Evolutionary conservation across 768 basidiomycete species (phyloP), one percentile per base, ranked within the genome.

Genomic region (Chiua virens): DNA sequence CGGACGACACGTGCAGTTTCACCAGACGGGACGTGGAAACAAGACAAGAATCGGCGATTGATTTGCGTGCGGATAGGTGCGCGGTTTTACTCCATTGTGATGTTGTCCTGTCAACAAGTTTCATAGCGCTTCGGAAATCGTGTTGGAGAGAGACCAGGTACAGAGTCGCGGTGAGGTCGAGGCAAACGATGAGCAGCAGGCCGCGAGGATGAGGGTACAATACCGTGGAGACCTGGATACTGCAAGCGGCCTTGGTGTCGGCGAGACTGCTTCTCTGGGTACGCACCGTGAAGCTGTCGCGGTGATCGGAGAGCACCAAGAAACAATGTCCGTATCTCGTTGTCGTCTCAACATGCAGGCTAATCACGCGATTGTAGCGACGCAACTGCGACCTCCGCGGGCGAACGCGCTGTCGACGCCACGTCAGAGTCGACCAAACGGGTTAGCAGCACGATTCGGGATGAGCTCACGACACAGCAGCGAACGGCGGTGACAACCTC

Each of bases 41-140:
- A 30, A 43, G 35, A 17, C 39, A 39, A 14, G 22, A 2, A 3
- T 44, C 18, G 4, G 17, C 30, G 1, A 3, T 47, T 5, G 40
- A 45, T 36, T 18, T 21, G 18, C 40, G 49, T 15, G 23, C 43
- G n/a, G 27, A 57, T 13, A n/a, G 32, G 57, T 58, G 32, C 27
- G 28, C 34, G 8, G 39, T 3, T n/a, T 15, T 17, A 15, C 34
- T 7, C 9, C 34, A 17, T 17, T 4, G 32, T 14, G 7, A 44
- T 17, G 23, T 37, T 3, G 8, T 11, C 3, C 27, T 11, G 1
- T 8, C 35, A 17, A 34, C 15, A 3, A 34, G 15, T 43, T 37
- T 14, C 10, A 15, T n/a, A 58, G 57, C 20, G 36, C 35, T 28
- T 28, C 39, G 2, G 10, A 3, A 10, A 0, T 18, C 39, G 4